Base-by-base conservation (phyloP, 371 early-diverging fungal genomes). In the Mortierella sp. region DNA sequence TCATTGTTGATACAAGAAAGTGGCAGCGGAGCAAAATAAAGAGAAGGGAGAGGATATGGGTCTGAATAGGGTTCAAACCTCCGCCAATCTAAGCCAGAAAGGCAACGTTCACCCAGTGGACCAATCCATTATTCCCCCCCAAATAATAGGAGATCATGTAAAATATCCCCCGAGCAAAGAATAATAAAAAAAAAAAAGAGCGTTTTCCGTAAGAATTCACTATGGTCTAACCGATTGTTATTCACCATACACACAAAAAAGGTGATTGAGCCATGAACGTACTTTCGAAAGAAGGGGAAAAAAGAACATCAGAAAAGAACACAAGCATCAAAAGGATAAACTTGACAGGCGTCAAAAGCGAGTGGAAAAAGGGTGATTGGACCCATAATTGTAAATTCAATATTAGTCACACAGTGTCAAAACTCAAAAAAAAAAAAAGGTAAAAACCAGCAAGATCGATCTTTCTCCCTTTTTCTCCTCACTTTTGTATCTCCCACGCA, bases 11-110 rank as follows among this genome's bases (percentile, higher is more conserved):
- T 14, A 60, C 4, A 11, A 60, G 60, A 16, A 60, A 32, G 16
- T 32, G 63, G 38, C 63, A 24, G 68, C 68, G 68, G 68, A 68
- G 68, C 68, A 68, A 68, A 68, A 68, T 38, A 68, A 68, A 68
- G 38, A 41, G 8, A 21, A 32, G 32, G 21, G 3, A 24, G 41
- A 38, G 41, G 24, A 10, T 11, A 27, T n/a, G 27, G n/a, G 56
- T 18, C n/a, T n/a, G 41, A 68, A 68, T 68, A 68, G 68, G 68
- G 68, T 68, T 68, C 21, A 41, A 41, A 68, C 68, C 68, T 68
- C 68, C 68, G 68, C 68, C 68, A 68, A 68, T 41, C 68, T 68
- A 68, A 68, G 41, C 68, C 68, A 68, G 68, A 68, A 68, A 68
- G 68, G 68, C 41, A 68, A 68, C 68, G 68, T 68, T 41, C 68